Evolutionary conservation across 306 rosid species (phyloP), one percentile per base, ranked within the genome.

Genomic region (Ceratonia siliqua): DNA sequence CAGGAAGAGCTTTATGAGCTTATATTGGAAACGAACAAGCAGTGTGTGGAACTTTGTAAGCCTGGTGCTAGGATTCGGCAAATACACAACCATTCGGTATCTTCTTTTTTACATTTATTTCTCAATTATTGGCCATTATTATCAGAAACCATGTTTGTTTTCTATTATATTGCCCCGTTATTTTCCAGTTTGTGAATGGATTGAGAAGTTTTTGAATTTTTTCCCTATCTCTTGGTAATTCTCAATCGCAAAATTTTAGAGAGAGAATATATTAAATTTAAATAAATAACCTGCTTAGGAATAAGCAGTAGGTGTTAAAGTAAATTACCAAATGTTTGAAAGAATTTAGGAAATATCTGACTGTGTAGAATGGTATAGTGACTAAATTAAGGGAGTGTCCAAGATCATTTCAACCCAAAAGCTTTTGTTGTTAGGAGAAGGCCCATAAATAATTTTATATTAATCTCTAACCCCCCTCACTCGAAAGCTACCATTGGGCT

Each of bases 1-100:
- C 93, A 94, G 99, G 92, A 87, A 70, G 99, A 88, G 76, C 93
- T 94, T 72, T 92, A 92, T 82, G 89, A 88, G 64, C 97, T 94
- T 77, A 85, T 94, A 82, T 78, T 92, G 57, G 89, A 72, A 82
- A 88, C 97, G 14, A 90, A 85, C 78, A 92, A 92, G 88, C 85
- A 74, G 67, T 90, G 92, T 59, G 77, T 94, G 82, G 85, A 91
- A 80, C 97, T 88, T 74, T 94, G 99, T 85, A 88, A 83, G 81
- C 97, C 98, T 32, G 96, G 98, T 63, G 86, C 87, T 66, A 87
- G 86, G 69, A 84, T 91, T 62, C 83, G 82, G 70, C 74, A 88
- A 82, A 91, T 94, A 84, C 99, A 94, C 83, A 72, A 92, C 79
- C 70, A 79, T 74, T 90, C 99, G 72, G 99, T 94, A 89, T 52